These are phyloP conservation scores for Eutrema yunnanense DNA, from an alignment of 345 rosid species.

Conservation along the genomic window DNA sequence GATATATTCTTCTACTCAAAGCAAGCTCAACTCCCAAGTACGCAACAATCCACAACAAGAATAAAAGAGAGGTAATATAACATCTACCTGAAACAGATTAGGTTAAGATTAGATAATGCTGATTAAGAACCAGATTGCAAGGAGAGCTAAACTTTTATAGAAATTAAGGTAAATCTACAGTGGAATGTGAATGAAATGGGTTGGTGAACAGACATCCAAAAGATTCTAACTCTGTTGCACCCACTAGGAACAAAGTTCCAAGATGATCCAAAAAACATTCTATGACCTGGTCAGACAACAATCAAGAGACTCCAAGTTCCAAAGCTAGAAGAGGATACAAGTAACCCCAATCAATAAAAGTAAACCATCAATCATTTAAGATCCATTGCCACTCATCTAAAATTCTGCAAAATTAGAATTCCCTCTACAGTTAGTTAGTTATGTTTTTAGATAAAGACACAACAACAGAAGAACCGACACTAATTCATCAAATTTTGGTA, in stretches of 20 bases:
- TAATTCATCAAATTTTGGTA: neutral
- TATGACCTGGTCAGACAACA: conserved; percentile 10
- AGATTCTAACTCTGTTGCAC: conserved; percentile 40
- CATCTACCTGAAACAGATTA: conserved; percentile 14
- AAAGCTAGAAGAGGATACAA: conserved; percentile 11
- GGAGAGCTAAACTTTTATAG: neutral
- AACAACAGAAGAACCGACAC: conserved; percentile 1
- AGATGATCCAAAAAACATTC: neutral
- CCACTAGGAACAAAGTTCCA: conserved; percentile 16
- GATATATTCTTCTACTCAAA: neutral
- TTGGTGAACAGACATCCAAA: conserved; percentile 49
- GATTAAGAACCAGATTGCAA: neutral
- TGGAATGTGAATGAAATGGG: conserved; percentile 21
- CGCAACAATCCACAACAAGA: neutral
- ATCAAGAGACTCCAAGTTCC: neutral
- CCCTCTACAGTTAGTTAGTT: conserved; percentile 9
- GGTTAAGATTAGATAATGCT: neutral
- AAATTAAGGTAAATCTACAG: conserved; percentile 10
- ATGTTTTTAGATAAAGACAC: conserved; percentile 12
- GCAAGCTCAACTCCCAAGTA: neutral
- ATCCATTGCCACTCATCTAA: neutral
- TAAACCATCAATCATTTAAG: conserved; percentile 15
- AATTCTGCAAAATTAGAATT: neutral
- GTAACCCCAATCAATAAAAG: conserved; percentile 10
- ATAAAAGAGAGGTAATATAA: neutral